These are phyloP conservation scores for Tilletia walkeri DNA, from an alignment of 1,284 basidiomycete genomes.

Conservation along the genomic window DNA sequence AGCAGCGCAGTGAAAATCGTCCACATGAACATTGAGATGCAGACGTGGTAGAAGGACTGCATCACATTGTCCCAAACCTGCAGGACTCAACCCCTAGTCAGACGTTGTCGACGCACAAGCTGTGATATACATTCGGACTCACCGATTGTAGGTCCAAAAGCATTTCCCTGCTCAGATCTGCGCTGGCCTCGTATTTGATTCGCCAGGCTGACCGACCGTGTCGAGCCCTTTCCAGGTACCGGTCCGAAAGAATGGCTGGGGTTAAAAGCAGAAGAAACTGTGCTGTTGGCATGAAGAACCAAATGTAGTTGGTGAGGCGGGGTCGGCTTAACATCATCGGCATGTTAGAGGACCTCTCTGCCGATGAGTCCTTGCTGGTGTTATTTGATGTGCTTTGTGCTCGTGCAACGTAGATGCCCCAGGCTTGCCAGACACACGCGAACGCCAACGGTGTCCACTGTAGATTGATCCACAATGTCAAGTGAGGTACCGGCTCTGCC, in stretches of 20 bases:
- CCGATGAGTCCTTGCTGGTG: not conserved
- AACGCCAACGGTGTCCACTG: not conserved
- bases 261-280: not conserved
- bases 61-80: not conserved
- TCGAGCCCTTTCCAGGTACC: not conserved
- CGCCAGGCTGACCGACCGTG: not conserved
- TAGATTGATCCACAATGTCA: not conserved
- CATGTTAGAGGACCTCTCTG: not conserved
- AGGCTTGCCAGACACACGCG: conserved; percentile 6
- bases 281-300: not conserved
- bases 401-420: not conserved
- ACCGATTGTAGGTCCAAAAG: not conserved
- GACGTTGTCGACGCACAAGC: no score
- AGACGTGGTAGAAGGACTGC: not conserved
- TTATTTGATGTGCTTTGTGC: not conserved
- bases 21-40: conserved; percentile 4
- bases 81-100: not conserved
- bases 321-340: not conserved
- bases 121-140: no score
- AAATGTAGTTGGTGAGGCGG: conserved; percentile 2
- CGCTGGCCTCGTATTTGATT: no score
- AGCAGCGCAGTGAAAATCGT: not conserved
- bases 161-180: not conserved
- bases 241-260: not conserved
- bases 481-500: not conserved